A percentile compares a stretch with the other conserved stretches of the same genome.
Conservation (phyloP, 169 alveolate species). For the Hepatocystis sp. region DNA sequence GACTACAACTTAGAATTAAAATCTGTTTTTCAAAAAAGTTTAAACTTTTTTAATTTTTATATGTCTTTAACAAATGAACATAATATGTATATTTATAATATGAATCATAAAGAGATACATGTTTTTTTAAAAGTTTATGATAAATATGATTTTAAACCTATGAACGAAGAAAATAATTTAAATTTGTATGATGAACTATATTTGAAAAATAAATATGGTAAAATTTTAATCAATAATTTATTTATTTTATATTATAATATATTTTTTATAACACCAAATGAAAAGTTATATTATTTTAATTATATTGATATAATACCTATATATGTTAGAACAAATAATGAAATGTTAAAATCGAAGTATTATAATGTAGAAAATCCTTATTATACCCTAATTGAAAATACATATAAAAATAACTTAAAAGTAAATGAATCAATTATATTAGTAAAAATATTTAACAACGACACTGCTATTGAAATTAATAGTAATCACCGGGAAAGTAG, state of each 20-base stretch:
- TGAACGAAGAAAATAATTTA: conserved; percentile 28
- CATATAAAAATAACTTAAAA: conserved; percentile 26
- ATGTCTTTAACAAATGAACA: conserved; percentile 27
- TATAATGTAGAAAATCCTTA: conserved; percentile 27
- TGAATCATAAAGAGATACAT: conserved; percentile 41
- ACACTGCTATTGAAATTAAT: no score
- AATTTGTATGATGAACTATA: conserved; percentile 34
- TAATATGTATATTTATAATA: conserved; percentile 1
- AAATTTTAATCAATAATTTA: conserved; percentile 15
- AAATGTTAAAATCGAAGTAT: conserved; percentile 24
- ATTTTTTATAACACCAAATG: conserved; percentile 8
- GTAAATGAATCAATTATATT: conserved; percentile 40
- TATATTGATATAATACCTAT: conserved; percentile 48
- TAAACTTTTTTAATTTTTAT: conserved; percentile 19
- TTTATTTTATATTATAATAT: conserved; percentile 22
- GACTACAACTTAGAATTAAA: conserved; percentile 9
- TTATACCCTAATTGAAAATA: conserved; percentile 18
- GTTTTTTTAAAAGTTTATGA: conserved; percentile 53
- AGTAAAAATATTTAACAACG: conserved; percentile 24
- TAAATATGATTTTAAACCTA: neutral
- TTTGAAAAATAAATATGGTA: conserved; percentile 66
- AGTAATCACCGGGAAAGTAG: no score
- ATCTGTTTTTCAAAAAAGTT: conserved; percentile 9
- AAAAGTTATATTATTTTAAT: conserved; percentile 20
- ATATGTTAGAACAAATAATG: conserved; percentile 46